phyloP scores from a whole-genome alignment of 1,284 basidiomycete genomes.

The Porodaedalea pini region DNA sequence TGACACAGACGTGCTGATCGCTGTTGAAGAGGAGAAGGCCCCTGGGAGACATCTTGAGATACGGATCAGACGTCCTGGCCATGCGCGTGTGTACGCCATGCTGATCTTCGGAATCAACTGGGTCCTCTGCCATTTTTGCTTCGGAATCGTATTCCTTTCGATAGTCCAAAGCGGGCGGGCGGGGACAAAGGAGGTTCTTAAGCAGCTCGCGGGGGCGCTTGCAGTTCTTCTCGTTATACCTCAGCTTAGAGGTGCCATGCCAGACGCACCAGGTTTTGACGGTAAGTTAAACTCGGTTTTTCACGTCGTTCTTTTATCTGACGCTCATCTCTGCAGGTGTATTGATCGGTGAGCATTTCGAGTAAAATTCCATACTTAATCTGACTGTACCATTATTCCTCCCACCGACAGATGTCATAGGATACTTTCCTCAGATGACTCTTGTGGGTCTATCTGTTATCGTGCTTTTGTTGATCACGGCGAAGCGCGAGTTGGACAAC shows the following conservation, averaged over 20 bases:
- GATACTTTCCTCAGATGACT: conserved; percentile 58
- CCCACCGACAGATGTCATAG: conserved; percentile 46
- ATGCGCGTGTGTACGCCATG: conserved; percentile 43
- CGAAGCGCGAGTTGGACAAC: conserved; percentile 38
- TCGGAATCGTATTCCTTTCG: conserved; percentile 44
- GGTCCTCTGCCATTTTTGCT: conserved; percentile 49
- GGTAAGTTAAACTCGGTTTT: conserved; percentile 34
- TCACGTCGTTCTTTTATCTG: neutral
- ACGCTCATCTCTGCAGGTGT: conserved; percentile 34
- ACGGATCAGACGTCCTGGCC: conserved; percentile 40
- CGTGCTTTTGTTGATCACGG: conserved; percentile 40
- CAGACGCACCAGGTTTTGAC: conserved; percentile 53
- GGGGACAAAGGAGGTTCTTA: conserved; percentile 32
- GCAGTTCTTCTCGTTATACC: conserved; percentile 46
- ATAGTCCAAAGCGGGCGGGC: conserved; percentile 13
- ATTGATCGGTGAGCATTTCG: conserved; percentile 39
- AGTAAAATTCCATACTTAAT: neutral
- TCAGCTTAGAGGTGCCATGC: conserved; percentile 52
- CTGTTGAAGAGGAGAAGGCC: neutral
- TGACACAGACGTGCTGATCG: conserved; percentile 40
- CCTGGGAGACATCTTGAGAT: conserved; percentile 45
- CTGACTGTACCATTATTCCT: neutral
- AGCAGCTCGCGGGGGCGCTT: conserved; percentile 39
- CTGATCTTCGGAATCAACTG: conserved; percentile 48
- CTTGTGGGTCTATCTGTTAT: conserved; percentile 40